phyloP scores from a whole-genome alignment of 345 rosid genomes.

The Murraya koenigii region DNA sequence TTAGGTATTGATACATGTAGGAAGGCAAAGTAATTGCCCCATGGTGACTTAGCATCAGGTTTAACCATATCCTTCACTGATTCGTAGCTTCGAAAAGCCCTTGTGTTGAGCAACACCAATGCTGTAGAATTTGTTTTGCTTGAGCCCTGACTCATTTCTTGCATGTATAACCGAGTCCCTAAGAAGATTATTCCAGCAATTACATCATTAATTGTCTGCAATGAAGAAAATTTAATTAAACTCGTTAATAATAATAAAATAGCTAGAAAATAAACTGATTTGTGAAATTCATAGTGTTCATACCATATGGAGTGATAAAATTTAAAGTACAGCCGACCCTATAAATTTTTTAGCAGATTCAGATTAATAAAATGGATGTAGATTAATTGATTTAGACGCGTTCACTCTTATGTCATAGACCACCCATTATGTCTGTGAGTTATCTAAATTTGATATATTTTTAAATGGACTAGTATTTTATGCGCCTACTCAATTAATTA shows the following conservation, averaged over 20 bases:
- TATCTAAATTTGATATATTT: not conserved
- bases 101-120: too few relatives aligned
- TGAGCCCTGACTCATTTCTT: too few relatives aligned
- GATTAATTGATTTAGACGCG: too few relatives aligned
- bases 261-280: too few relatives aligned
- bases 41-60: constrained; percentile 26
- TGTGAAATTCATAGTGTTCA: too few relatives aligned
- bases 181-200: constrained; percentile 32
- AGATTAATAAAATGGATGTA: too few relatives aligned
- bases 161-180: constrained; percentile 40
- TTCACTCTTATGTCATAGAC: not conserved
- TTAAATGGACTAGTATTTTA: not conserved
- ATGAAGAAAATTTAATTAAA: not conserved
- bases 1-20: constrained; percentile 35
- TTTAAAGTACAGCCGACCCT: too few relatives aligned
- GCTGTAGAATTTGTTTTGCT: too few relatives aligned
- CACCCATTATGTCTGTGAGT: not conserved
- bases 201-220: constrained; percentile 45
- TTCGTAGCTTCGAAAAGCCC: too few relatives aligned
- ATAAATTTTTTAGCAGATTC: too few relatives aligned
- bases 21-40: constrained; percentile 47
- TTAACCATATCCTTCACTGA: too few relatives aligned
- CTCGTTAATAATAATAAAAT: not conserved
- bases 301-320: not conserved
- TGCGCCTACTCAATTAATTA: too few relatives aligned